Evolutionary conservation across 495 filamentous ascomycete species (phyloP).

Genomic region (Penicillium dipodomyicola): DNA sequence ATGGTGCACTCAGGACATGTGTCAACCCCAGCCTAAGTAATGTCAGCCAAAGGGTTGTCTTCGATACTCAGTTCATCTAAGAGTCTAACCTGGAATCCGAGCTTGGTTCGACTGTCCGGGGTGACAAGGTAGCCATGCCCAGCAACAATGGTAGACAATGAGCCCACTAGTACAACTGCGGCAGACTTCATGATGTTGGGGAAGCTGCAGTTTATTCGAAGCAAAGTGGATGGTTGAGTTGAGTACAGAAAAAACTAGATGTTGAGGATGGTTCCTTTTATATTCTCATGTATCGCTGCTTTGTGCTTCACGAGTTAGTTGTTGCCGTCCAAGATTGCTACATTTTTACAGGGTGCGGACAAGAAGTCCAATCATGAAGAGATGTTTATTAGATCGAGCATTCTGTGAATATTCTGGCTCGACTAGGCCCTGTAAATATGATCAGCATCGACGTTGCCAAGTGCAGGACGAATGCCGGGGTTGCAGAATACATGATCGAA

Average conservation of each 20-base stretch:
- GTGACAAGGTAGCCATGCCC: conserved; percentile 48
- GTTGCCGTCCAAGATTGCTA: not conserved
- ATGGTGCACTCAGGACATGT: conserved; percentile 57
- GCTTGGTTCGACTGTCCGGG: conserved; percentile 46
- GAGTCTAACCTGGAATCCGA: conserved; percentile 43
- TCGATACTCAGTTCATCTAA: not conserved
- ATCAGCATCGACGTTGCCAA: not conserved
- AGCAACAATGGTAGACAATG: conserved; percentile 1
- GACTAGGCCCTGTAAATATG: not conserved
- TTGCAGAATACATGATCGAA: not conserved
- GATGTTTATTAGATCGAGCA: not conserved
- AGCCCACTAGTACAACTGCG: not conserved
- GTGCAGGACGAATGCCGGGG: not conserved
- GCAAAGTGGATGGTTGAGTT: not conserved
- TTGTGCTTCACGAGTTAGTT: not conserved
- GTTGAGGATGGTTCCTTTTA: not conserved
- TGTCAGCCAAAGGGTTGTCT: not conserved
- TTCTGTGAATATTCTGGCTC: not conserved
- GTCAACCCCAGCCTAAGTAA: conserved; percentile 44
- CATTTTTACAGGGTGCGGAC: conserved; percentile 1
- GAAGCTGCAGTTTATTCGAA: not conserved
- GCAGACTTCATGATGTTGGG: not conserved
- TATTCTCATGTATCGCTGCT: not conserved
- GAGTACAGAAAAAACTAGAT: not conserved
- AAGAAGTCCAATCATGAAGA: not conserved